Evolutionary conservation across 345 rosid species (phyloP).

Genomic region (Moricandia arvensis): DNA sequence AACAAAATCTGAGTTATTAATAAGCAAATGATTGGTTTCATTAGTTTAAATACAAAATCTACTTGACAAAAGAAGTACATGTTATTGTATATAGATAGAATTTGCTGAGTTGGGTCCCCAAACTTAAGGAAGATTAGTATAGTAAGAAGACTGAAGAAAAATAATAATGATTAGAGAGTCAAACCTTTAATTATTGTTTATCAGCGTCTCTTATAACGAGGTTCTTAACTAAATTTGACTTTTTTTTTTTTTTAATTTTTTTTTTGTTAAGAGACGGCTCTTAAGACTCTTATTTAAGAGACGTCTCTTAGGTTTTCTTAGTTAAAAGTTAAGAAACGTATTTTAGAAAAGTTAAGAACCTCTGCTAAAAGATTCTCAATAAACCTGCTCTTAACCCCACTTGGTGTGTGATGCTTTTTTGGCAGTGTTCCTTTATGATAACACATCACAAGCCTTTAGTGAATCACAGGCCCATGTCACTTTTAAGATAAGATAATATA

Average conservation of each 20-base stretch:
- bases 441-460: slow-evolving; percentile 34
- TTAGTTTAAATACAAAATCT: slow-evolving; percentile 5
- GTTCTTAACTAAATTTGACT: no score
- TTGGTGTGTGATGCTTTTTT: slow-evolving; percentile 31
- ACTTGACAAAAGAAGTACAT: neutral
- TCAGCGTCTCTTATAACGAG: no score
- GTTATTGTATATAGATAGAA: neutral
- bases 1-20: slow-evolving; percentile 10
- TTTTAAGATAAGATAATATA: slow-evolving; percentile 41
- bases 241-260: no score
- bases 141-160: neutral
- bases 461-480: slow-evolving; percentile 35
- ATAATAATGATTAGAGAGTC: slow-evolving; percentile 25
- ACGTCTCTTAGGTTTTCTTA: no score
- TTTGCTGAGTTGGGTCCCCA: slow-evolving; percentile 13
- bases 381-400: slow-evolving; percentile 32
- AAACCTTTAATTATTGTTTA: slow-evolving; percentile 16
- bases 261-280: no score
- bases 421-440: slow-evolving; percentile 44
- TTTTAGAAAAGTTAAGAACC: no score
- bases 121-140: slow-evolving; percentile 23
- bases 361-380: no score
- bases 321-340: no score
- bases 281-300: no score
- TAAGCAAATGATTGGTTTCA: slow-evolving; percentile 33